Evolutionary conservation across 257 asterid genomes (phyloP), one percentile per base, ranked within the genome.

Genomic region (Nicotiana noctiflora): DNA sequence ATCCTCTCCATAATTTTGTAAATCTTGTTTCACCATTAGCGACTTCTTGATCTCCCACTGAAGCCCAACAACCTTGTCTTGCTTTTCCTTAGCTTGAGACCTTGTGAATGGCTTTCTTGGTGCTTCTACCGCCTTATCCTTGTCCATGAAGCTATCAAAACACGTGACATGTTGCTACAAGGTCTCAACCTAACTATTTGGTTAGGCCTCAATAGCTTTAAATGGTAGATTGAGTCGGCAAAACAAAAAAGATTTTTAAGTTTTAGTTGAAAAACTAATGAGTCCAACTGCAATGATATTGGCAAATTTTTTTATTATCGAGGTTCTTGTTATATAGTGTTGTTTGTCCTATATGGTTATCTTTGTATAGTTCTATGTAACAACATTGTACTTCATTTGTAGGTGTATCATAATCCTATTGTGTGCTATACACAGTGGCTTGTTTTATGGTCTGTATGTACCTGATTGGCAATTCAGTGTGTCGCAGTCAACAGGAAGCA

Each of bases 391-490:
- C 79, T 31, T 81, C 37, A 49, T 75, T 74, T 88, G 83, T 84
- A 94, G 98, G 98, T 83, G 81, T 66, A 78, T 85, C 83, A 76
- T 82, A 62, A 75, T 93, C 55, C 55, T 82, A 84, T 80, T 94
- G 62, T 86, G 84, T 83, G 88, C 86, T 51, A 70, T 87, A 76
- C 87, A 94, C 84, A 55, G 87, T 79, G 95, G 95, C 55, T 62
- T 92, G 62, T 82, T 89, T 46, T 88, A 92, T 74, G 97, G 97
- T 61, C 61, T 94, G 81, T 90, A 89, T 80, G 93, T 94, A 56
- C 97, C 98, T 2, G 90, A 92, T 82, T 94, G 97, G 97, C 86
- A 88, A 80, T 88, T 91, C 83, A 77, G 81, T 74, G 84, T 55
- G 79, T 80, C 40, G 62, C 86, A 40, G 80, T 67, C 91, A 78